Conservation (phyloP, 164 flowering plant species). For the Magnolia kwangsiensis region DNA sequence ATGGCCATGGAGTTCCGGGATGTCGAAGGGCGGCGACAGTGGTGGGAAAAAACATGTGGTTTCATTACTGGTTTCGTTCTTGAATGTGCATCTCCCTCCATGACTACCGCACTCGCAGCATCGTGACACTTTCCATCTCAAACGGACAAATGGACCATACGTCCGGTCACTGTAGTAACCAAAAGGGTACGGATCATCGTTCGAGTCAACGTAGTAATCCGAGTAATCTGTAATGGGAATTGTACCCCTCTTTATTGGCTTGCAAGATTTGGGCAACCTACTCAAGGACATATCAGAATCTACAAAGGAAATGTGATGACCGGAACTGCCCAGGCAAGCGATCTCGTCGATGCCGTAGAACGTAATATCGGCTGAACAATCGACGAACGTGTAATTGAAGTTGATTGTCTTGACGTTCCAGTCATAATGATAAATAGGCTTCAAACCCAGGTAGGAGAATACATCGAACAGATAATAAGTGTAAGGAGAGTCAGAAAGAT, state of each 20-base stretch:
- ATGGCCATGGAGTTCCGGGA: too few relatives aligned
- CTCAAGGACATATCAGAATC: not conserved
- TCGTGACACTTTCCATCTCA: not conserved
- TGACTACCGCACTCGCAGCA: not conserved
- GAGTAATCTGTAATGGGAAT: not conserved
- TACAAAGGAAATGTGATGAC: not conserved
- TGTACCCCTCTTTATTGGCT: not conserved
- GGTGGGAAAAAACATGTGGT: not conserved
- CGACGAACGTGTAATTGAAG: not conserved
- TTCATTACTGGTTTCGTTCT: not conserved
- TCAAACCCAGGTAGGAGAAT: not conserved
- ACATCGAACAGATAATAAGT: not conserved
- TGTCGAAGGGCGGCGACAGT: too few relatives aligned
- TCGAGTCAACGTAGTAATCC: not conserved
- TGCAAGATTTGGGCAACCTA: not conserved
- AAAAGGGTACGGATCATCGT: not conserved
- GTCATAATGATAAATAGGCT: not conserved
- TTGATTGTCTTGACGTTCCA: not conserved
- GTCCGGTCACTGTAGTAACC: too few relatives aligned
- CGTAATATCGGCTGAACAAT: not conserved
- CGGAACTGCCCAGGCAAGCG: not conserved
- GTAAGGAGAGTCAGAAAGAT: constrained; percentile 2
- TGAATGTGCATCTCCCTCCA: not conserved
- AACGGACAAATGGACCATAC: not conserved
- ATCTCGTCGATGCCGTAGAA: not conserved